These are phyloP conservation scores for Stevia rebaudiana DNA, from an alignment of 140 eudicot genomes.

Conservation along the genomic window DNA sequence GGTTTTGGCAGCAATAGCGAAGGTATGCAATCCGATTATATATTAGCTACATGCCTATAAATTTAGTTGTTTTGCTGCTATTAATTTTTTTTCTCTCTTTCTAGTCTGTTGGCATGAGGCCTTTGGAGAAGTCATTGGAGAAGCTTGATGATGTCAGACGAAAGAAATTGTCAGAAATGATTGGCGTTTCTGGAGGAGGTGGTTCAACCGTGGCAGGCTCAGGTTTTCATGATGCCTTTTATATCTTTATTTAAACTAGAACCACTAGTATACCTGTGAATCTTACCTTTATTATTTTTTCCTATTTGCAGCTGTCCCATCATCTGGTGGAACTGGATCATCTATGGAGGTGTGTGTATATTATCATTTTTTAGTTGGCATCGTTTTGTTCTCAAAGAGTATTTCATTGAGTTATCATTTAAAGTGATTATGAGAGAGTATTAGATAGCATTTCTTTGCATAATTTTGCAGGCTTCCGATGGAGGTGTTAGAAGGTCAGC, in stretches of 20 bases:
- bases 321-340: conserved; percentile 56
- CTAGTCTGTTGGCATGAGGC: conserved; percentile 96
- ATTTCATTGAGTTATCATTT: neutral
- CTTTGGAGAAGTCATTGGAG: conserved; percentile 92
- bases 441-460: neutral
- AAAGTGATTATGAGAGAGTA: conserved; percentile 6
- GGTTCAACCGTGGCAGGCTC: conserved; percentile 43
- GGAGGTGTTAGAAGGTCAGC: conserved; percentile 78
- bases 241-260: neutral
- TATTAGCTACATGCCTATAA: neutral
- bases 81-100: neutral
- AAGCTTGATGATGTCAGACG: conserved; percentile 92
- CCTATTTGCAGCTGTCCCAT: conserved; percentile 40
- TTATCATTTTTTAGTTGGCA: neutral
- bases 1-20: conserved; percentile 88
- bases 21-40: conserved; percentile 36
- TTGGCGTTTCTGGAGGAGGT: conserved; percentile 76
- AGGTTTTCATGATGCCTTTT: conserved; percentile 37
- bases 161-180: conserved; percentile 95
- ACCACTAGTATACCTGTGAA: neutral
- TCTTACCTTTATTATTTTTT: neutral
- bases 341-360: conserved; percentile 42
- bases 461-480: conserved; percentile 56
- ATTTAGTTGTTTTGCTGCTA: neutral
- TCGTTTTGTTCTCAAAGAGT: neutral